Evolutionary conservation across 257 asterid species (phyloP).

Genomic region (Osmanthus fragrans): DNA sequence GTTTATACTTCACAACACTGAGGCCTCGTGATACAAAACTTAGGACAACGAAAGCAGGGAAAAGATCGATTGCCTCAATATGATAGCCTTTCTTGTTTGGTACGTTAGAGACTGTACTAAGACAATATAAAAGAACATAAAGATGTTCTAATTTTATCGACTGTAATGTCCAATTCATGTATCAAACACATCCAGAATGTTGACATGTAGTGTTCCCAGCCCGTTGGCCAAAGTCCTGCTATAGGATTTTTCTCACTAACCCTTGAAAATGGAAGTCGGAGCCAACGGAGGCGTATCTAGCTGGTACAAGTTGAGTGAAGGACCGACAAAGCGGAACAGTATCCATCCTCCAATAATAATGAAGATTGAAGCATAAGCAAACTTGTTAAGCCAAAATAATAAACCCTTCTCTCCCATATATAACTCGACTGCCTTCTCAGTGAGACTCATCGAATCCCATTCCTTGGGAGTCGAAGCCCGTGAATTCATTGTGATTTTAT

Average conservation of each 20-base stretch:
- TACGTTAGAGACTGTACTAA: neutral
- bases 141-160: neutral
- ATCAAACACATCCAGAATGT: neutral
- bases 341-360: constrained; percentile 89
- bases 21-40: neutral
- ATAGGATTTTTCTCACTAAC: constrained; percentile 17
- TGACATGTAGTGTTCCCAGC: too few species aligned
- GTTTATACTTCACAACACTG: neutral
- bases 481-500: constrained; percentile 23
- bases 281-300: constrained; percentile 76
- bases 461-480: constrained; percentile 49
- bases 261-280: constrained; percentile 63
- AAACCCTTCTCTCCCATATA: constrained; percentile 76
- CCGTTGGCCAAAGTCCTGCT: too few species aligned
- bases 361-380: constrained; percentile 85
- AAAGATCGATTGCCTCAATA: neutral
- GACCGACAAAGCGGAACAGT: constrained; percentile 77
- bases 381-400: constrained; percentile 84
- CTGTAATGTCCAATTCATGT: neutral
- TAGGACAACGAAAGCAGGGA: neutral
- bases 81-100: neutral
- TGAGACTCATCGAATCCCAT: constrained; percentile 75
- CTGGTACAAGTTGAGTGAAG: constrained; percentile 77
- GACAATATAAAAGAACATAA: neutral
- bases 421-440: constrained; percentile 74